Evolutionary conservation across 2,329 filamentous ascomycete genomes (phyloP).

Genomic region (Xylogone sp.): DNA sequence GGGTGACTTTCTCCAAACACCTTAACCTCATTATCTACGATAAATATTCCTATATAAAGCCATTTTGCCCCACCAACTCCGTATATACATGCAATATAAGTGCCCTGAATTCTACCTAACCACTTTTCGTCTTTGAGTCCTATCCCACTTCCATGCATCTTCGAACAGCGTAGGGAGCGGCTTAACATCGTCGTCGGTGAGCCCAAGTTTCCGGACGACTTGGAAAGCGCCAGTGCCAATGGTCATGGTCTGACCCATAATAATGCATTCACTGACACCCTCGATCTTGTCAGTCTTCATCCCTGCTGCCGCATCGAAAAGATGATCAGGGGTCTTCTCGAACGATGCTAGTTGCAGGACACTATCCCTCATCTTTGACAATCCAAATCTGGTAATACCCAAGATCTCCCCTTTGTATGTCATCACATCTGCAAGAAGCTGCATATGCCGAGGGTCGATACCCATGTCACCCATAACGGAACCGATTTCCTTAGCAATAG

Average conservation of each 20-base stretch:
- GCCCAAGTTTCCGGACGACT: slow-evolving; percentile 73
- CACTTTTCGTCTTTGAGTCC: slow-evolving; percentile 21
- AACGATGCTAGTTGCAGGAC: slow-evolving; percentile 94
- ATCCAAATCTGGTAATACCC: slow-evolving; percentile 92
- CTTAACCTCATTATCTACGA: too few relatives aligned
- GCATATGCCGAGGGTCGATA: slow-evolving; percentile 97
- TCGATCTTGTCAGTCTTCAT: slow-evolving; percentile 92
- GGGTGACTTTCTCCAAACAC: neutral
- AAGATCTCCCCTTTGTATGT: slow-evolving; percentile 97
- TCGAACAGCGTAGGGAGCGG: slow-evolving; percentile 63
- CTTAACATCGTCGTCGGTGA: slow-evolving; percentile 52
- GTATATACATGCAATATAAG: neutral
- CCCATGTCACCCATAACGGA: slow-evolving; percentile 90
- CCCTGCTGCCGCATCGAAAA: slow-evolving; percentile 89
- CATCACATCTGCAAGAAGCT: slow-evolving; percentile 96
- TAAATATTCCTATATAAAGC: neutral
- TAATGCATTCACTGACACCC: slow-evolving; percentile 94
- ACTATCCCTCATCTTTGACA: slow-evolving; percentile 93
- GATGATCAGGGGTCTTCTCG: slow-evolving; percentile 95
- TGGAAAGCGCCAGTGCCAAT: slow-evolving; percentile 91
- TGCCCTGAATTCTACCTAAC: neutral
- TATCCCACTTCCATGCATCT: slow-evolving; percentile 51
- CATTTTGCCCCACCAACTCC: neutral
- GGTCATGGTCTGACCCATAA: slow-evolving; percentile 93
- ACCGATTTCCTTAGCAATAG: slow-evolving; percentile 85